Percentiles rank a stretch among this genome's conserved stretches.
phyloP scores from a whole-genome alignment of 2,329 filamentous ascomycete species.

The Fusarium xyrophilum region DNA sequence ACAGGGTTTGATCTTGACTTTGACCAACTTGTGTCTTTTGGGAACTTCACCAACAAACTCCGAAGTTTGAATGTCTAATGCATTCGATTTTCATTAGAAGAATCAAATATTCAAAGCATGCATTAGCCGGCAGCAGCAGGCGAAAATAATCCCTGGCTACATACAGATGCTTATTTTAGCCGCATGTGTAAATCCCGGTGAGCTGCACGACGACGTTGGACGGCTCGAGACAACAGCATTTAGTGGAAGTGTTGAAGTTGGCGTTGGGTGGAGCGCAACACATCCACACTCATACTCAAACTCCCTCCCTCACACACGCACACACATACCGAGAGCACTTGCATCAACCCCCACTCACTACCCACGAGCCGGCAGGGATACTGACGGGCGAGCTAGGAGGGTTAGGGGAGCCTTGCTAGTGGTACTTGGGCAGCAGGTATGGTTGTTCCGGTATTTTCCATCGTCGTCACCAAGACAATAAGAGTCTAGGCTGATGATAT shows the following conservation, averaged over 20 bases:
- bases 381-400: constrained; percentile 19
- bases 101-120: constrained; percentile 35
- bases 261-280: constrained; percentile 17
- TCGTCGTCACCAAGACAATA: constrained; percentile 7
- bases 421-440: constrained; percentile 19
- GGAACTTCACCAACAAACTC: background rate
- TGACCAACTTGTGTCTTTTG: background rate
- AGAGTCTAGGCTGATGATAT: background rate
- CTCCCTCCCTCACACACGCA: background rate
- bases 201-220: constrained; percentile 32
- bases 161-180: constrained; percentile 41
- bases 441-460: constrained; percentile 37
- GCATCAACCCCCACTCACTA: constrained; percentile 41
- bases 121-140: constrained; percentile 17
- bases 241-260: constrained; percentile 10
- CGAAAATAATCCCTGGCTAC: constrained; percentile 28
- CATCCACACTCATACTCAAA: constrained; percentile 10
- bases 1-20: constrained; percentile 7
- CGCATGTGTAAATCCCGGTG: constrained; percentile 30
- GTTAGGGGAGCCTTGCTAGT: constrained; percentile 7
- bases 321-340: constrained; percentile 27
- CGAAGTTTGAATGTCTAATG: constrained; percentile 6
- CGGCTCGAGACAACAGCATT: constrained; percentile 31
- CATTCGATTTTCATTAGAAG: constrained; percentile 35
- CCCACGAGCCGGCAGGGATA: constrained; percentile 38